phyloP scores from a whole-genome alignment of 805 yeast genomes.

The Wickerhamiella domercqiae region DNA sequence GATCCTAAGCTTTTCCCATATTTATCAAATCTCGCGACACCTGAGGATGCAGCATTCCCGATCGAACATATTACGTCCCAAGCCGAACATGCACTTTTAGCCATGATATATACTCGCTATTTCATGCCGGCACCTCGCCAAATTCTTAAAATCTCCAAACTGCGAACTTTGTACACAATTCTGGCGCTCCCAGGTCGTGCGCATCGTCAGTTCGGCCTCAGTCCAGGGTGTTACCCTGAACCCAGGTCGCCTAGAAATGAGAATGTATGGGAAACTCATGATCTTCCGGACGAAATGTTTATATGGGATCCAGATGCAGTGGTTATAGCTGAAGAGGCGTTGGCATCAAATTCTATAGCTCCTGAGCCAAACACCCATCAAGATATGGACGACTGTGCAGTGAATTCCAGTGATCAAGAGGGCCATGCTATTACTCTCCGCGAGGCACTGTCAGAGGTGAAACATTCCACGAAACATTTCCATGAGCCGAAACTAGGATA shows the following conservation, averaged over 20 bases:
- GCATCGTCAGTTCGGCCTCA: slow-evolving; percentile 1
- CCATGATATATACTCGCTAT: slow-evolving; percentile 1
- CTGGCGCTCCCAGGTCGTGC: neutral
- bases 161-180: neutral
- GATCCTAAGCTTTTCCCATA: slow-evolving; percentile 5
- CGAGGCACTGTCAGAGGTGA: slow-evolving; percentile 3
- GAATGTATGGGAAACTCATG: no score
- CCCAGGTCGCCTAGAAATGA: no score
- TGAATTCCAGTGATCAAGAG: neutral
- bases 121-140: slow-evolving; percentile 6
- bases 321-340: neutral
- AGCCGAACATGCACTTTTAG: slow-evolving; percentile 5
- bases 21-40: slow-evolving; percentile 1
- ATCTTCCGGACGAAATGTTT: neutral
- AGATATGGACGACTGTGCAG: neutral
- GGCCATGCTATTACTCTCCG: slow-evolving; percentile 1
- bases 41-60: slow-evolving; percentile 2
- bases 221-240: neutral
- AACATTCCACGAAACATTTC: slow-evolving; percentile 9
- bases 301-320: slow-evolving; percentile 4
- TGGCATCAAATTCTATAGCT: no score
- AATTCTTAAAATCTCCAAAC: neutral
- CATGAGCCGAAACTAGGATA: neutral
- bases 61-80: slow-evolving; percentile 1
- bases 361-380: neutral